Evolutionary conservation across 2,329 filamentous ascomycete species (phyloP).

Genomic region (Cladosporium sp.): DNA sequence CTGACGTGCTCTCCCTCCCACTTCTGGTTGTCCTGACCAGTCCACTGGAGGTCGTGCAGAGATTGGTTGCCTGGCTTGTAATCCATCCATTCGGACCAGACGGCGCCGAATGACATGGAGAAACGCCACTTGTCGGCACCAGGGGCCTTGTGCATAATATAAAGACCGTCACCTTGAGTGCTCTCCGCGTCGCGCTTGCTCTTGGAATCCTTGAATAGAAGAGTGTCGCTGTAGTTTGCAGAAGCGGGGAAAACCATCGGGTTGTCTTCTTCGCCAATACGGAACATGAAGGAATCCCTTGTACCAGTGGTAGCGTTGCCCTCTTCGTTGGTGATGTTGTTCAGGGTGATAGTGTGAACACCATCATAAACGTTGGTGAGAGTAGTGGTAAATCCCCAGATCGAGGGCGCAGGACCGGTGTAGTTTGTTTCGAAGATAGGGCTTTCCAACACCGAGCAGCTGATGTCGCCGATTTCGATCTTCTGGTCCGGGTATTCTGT

Average conservation of each 20-base stretch:
- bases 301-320: slow-evolving; percentile 45
- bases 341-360: slow-evolving; percentile 54
- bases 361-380: slow-evolving; percentile 56
- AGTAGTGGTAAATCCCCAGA: slow-evolving; percentile 51
- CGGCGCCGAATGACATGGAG: slow-evolving; percentile 56
- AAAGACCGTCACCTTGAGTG: slow-evolving; percentile 19
- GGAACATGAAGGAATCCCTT: slow-evolving; percentile 58
- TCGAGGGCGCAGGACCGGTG: slow-evolving; percentile 48
- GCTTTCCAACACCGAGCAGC: slow-evolving; percentile 39
- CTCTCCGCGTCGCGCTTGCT: slow-evolving; percentile 30
- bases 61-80: slow-evolving; percentile 51
- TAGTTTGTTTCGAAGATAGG: slow-evolving; percentile 37
- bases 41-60: slow-evolving; percentile 49
- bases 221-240: slow-evolving; percentile 54
- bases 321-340: slow-evolving; percentile 45
- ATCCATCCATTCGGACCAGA: slow-evolving; percentile 54
- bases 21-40: slow-evolving; percentile 47
- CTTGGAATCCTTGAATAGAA: slow-evolving; percentile 39
- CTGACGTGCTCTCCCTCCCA: slow-evolving; percentile 60
- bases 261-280: slow-evolving; percentile 54
- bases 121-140: slow-evolving; percentile 61
- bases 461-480: slow-evolving; percentile 42
- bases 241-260: slow-evolving; percentile 53
- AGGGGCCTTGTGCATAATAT: slow-evolving; percentile 52
- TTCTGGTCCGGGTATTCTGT: slow-evolving; percentile 41